Base-by-base conservation (phyloP, 352 stramenopile genomes). In the Globisporangium cylindrosporum region DNA sequence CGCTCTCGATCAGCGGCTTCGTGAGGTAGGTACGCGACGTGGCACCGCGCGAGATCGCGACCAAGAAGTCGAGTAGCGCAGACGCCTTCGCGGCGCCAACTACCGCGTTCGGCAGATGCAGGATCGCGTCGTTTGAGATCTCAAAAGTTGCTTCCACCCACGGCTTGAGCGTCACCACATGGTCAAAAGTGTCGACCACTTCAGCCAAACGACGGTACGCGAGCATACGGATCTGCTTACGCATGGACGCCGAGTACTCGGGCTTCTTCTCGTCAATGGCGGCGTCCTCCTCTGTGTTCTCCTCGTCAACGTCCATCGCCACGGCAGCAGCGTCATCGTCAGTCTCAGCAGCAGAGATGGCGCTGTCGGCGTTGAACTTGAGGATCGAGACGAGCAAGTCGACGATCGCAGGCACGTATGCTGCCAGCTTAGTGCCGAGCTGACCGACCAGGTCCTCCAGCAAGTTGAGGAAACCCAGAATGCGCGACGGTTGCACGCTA, bases 381-480 rank as follows among this genome's bases (percentile, higher is more conserved):
- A 97, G 73, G 62, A 96, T 88, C 0, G 86, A 78, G 41, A 97
- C 25, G 32, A 97, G 70, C 27, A 98, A 68, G 49, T 93, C 74
- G 3, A 91, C 79, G 38, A 98, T 75, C 7, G 73, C 71, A 25
- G 88, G 86, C n/a, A 97, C 78, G 51, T 95, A 98, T 25, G 76
- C 66, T 24, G 89, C 70, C 49, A 97, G 69, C 69, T 95, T 93
- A 0, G 95, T 83, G 10, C 90, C 90, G 9, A 98, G 77, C 71
- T 98, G 92, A 0, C 68, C 77, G 10, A 97, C 84, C 7, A 98
- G 73, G 60, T 97, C 91, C 49, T 96, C 84, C 32, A 97, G 62
- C 49, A 98, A 66, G 56, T 97, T 97, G 48, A 98, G 74, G 68
- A 98, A 98, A 38, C 92, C 92, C 25, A 97, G 79, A 27, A 94